These are phyloP conservation scores for Pythium graminicola DNA, from an alignment of 352 stramenopile genomes.

Conservation along the genomic window DNA sequence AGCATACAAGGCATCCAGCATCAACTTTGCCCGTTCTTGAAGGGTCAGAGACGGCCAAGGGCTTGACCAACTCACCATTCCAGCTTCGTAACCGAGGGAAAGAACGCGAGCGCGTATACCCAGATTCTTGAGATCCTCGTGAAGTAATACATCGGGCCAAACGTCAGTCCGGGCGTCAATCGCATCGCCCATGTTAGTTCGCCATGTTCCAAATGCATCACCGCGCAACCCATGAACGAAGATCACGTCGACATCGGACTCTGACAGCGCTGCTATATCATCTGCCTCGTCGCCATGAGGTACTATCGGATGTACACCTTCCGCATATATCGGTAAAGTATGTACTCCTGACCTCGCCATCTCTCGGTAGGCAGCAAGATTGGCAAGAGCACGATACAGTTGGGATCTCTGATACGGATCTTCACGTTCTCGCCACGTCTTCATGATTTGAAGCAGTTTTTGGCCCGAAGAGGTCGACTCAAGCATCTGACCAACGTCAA, in stretches of 20 bases:
- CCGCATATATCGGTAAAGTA: slow-evolving; percentile 50
- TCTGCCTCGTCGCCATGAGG: slow-evolving; percentile 6
- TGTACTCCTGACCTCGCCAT: slow-evolving; percentile 28
- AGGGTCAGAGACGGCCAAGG: slow-evolving; percentile 80
- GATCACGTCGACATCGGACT: slow-evolving; percentile 51
- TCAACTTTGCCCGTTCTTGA: slow-evolving; percentile 59
- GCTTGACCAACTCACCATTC: slow-evolving; percentile 81
- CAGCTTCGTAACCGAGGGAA: slow-evolving; percentile 75
- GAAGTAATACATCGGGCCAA: slow-evolving; percentile 71
- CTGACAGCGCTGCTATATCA: neutral
- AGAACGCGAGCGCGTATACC: slow-evolving; percentile 49
- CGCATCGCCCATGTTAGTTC: slow-evolving; percentile 61
- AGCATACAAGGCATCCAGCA: slow-evolving; percentile 61
- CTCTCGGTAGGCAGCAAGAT: slow-evolving; percentile 54
- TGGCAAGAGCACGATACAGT: slow-evolving; percentile 62
- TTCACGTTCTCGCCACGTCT: slow-evolving; percentile 31
- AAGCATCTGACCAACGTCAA: slow-evolving; percentile 51
- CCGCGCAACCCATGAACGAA: slow-evolving; percentile 81
- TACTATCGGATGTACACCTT: slow-evolving; percentile 76
- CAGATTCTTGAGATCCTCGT: slow-evolving; percentile 40
- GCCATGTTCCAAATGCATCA: slow-evolving; percentile 77
- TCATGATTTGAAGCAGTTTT: slow-evolving; percentile 33
- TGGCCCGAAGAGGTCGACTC: slow-evolving; percentile 37
- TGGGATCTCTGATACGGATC: slow-evolving; percentile 74
- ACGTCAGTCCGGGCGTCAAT: slow-evolving; percentile 52